phyloP scores from a whole-genome alignment of 106 monocot species.

The Allium cepa region DNA sequence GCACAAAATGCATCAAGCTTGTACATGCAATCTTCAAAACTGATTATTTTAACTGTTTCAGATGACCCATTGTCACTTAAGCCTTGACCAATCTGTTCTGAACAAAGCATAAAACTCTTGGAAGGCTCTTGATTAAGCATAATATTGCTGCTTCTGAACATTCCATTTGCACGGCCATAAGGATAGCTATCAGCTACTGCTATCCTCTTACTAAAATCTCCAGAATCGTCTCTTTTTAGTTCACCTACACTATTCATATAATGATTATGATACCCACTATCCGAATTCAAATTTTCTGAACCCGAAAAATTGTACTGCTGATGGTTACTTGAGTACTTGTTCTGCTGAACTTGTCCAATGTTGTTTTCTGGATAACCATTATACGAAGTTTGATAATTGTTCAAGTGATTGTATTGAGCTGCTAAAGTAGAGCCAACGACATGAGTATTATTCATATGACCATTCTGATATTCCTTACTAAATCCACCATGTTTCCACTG shows the following conservation, averaged over 20 bases:
- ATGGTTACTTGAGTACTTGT: not conserved
- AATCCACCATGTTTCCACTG: not conserved
- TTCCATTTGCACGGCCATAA: no score
- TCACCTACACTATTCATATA: not conserved
- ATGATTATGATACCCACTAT: not conserved
- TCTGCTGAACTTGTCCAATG: not conserved
- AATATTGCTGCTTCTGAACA: no score
- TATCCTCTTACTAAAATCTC: not conserved
- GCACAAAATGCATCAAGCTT: slow-evolving; percentile 59
- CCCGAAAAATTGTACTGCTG: not conserved
- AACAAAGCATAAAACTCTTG: not conserved
- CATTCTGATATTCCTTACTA: not conserved
- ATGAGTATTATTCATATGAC: no score
- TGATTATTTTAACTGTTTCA: slow-evolving; percentile 15
- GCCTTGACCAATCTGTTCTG: not conserved
- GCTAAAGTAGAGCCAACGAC: not conserved
- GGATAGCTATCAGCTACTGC: no score
- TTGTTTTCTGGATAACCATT: not conserved
- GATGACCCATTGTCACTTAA: not conserved
- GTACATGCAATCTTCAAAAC: slow-evolving; percentile 39
- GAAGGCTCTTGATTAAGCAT: not conserved
- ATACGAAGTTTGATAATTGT: not conserved
- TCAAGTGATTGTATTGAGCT: not conserved
- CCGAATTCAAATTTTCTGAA: not conserved
- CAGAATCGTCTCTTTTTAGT: not conserved